phyloP scores from a whole-genome alignment of 495 filamentous ascomycete species.

The Cetradonia linearis region DNA sequence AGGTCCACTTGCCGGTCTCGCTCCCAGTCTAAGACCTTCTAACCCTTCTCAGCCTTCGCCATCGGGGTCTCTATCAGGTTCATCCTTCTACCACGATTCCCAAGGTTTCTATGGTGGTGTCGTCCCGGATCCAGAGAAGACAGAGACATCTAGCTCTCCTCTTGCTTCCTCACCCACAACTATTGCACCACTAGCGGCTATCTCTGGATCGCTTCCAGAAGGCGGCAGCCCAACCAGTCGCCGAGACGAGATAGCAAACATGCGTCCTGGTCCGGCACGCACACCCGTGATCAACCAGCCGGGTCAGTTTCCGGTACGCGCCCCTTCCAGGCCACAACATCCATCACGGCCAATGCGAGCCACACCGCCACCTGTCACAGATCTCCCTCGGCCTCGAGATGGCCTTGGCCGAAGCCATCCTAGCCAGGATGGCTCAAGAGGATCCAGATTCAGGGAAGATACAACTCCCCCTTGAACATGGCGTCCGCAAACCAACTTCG shows the following conservation, averaged over 20 bases:
- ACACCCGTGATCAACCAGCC: constrained; percentile 39
- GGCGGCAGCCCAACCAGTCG: constrained; percentile 7
- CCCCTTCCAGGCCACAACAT: constrained; percentile 20
- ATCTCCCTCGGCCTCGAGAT: constrained; percentile 28
- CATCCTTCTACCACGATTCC: constrained; percentile 34
- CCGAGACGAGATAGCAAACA: constrained; percentile 28
- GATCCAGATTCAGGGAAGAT: constrained; percentile 46
- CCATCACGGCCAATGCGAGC: constrained; percentile 25
- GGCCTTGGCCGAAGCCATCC: constrained; percentile 45
- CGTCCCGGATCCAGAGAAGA: constrained; percentile 14
- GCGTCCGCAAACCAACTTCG: constrained; percentile 3
- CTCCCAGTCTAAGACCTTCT: constrained; percentile 12
- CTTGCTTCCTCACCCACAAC: constrained; percentile 25
- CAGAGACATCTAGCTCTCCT: constrained; percentile 24
- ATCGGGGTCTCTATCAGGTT: constrained; percentile 30
- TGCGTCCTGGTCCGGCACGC: constrained; percentile 40
- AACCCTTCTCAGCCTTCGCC: constrained; percentile 16
- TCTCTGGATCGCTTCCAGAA: constrained; percentile 20
- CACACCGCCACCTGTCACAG: constrained; percentile 19
- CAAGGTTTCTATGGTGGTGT: constrained; percentile 31
- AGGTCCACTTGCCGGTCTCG: constrained; percentile 13
- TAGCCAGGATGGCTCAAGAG: constrained; percentile 44
- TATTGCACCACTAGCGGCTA: constrained; percentile 29
- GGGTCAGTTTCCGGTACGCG: constrained; percentile 26
- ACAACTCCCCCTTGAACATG: constrained; percentile 19